Conservation (phyloP, 2,329 filamentous ascomycete species). For the Ilyonectria sp. region DNA sequence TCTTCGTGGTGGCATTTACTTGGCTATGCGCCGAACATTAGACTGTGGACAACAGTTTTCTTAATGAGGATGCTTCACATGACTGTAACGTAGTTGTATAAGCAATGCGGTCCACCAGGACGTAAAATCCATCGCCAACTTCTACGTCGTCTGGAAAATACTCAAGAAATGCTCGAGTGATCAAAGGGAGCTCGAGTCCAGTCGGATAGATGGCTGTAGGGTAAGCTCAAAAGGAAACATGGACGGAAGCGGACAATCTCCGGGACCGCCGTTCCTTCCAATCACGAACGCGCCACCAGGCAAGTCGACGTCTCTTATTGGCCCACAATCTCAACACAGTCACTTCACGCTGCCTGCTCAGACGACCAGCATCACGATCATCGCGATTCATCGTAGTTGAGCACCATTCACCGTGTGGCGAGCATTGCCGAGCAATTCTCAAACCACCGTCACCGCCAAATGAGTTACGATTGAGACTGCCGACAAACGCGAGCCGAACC, state of each 20-base stretch:
- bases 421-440: not conserved
- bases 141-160: not conserved
- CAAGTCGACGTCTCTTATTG: constrained; percentile 38
- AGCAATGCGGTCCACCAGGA: too few relatives aligned
- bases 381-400: constrained; percentile 23
- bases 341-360: constrained; percentile 38
- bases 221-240: constrained; percentile 24
- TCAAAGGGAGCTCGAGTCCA: too few relatives aligned
- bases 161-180: too few relatives aligned
- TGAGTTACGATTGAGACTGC: not conserved
- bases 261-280: constrained; percentile 23
- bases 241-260: constrained; percentile 45
- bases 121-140: not conserved
- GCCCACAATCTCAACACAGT: constrained; percentile 40
- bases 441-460: constrained; percentile 4
- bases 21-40: too few relatives aligned
- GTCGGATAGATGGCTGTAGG: constrained; percentile 17
- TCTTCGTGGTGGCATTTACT: too few relatives aligned
- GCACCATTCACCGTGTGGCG: constrained; percentile 32
- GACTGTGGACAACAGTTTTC: too few relatives aligned
- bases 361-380: constrained; percentile 26
- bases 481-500: not conserved
- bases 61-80: too few relatives aligned
- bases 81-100: too few relatives aligned
- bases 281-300: constrained; percentile 10